Percentiles rank a stretch among this genome's conserved stretches.
phyloP scores from a whole-genome alignment of 176 grass and related monocot species.

The Elaeis guineensis region DNA sequence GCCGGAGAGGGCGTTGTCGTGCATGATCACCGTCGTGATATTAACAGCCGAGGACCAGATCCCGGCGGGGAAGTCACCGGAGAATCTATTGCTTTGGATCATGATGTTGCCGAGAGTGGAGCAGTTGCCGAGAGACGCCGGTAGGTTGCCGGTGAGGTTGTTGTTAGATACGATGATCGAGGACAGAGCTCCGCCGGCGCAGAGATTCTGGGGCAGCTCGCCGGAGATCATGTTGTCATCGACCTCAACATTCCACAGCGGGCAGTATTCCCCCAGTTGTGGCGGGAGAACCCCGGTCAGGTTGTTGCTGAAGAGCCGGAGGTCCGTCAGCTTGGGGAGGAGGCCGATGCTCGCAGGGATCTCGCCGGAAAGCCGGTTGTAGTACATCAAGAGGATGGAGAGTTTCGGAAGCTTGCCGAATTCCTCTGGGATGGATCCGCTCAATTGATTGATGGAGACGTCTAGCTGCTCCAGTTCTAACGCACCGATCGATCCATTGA shows the following conservation, averaged over 20 bases:
- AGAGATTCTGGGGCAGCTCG: constrained; percentile 43
- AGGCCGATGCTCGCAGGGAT: constrained; percentile 54
- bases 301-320: constrained; percentile 30
- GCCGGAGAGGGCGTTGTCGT: constrained; percentile 42
- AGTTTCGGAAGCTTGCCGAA: constrained; percentile 47
- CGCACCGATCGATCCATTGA: constrained; percentile 26
- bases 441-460: constrained; percentile 37
- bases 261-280: constrained; percentile 48
- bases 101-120: constrained; percentile 7
- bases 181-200: constrained; percentile 12
- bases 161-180: constrained; percentile 22
- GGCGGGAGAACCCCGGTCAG: constrained; percentile 52
- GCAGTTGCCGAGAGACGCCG: constrained; percentile 47
- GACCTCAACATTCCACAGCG: constrained; percentile 16
- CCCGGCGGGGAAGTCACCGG: constrained; percentile 40
- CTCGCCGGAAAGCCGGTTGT: constrained; percentile 55
- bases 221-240: constrained; percentile 43
- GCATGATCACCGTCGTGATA: constrained; percentile 11
- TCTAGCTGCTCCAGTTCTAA: constrained; percentile 18
- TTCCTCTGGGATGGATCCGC: constrained; percentile 41
- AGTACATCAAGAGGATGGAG: not conserved
- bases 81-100: constrained; percentile 37
- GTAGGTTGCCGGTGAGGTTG: constrained; percentile 50
- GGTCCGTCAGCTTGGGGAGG: constrained; percentile 11
- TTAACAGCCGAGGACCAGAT: constrained; percentile 31